Percentiles rank a stretch among this genome's conserved stretches.
These are phyloP conservation scores for Globisporangium takayamanum DNA, from an alignment of 352 stramenopile species.

Conservation along the genomic window DNA sequence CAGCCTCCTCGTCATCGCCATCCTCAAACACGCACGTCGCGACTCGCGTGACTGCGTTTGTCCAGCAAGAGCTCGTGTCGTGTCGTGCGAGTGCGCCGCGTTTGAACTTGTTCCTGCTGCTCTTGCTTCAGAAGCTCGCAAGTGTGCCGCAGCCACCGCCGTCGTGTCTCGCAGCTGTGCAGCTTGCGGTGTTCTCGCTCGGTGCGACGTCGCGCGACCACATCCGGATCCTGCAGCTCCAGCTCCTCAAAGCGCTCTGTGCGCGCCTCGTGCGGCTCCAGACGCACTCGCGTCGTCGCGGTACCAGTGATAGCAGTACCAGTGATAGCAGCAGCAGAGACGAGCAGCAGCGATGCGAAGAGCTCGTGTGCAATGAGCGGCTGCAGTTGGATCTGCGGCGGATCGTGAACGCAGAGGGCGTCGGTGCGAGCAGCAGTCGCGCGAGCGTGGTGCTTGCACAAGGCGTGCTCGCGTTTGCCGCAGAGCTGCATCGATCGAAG, in stretches of 20 bases:
- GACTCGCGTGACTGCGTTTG: constrained; percentile 26
- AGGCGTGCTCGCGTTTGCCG: constrained; percentile 28
- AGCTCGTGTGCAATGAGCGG: constrained; percentile 42
- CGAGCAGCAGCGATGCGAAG: constrained; percentile 22
- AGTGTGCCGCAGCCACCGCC: constrained; percentile 3
- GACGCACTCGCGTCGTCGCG: constrained; percentile 1
- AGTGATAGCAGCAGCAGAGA: background rate
- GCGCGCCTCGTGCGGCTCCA: constrained; percentile 20
- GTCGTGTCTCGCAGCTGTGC: constrained; percentile 21
- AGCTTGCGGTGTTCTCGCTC: constrained; percentile 37
- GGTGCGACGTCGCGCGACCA: constrained; percentile 21
- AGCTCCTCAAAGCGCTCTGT: constrained; percentile 44
- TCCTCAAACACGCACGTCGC: constrained; percentile 3
- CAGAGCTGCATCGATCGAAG: constrained; percentile 1
- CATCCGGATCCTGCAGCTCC: constrained; percentile 42
- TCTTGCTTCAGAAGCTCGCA: constrained; percentile 43
- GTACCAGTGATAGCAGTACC: too few species aligned
- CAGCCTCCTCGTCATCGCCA: background rate
- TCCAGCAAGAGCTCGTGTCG: constrained; percentile 43
- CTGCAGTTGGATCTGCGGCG: constrained; percentile 37
- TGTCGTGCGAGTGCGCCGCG: constrained; percentile 25
- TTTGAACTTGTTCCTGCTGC: constrained; percentile 48
- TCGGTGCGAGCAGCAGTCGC: constrained; percentile 17
- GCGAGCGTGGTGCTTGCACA: constrained; percentile 33
- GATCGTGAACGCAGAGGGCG: constrained; percentile 20